These are phyloP conservation scores for Megacollybia platyphylla DNA, from an alignment of 1,284 basidiomycete genomes.

Conservation along the genomic window DNA sequence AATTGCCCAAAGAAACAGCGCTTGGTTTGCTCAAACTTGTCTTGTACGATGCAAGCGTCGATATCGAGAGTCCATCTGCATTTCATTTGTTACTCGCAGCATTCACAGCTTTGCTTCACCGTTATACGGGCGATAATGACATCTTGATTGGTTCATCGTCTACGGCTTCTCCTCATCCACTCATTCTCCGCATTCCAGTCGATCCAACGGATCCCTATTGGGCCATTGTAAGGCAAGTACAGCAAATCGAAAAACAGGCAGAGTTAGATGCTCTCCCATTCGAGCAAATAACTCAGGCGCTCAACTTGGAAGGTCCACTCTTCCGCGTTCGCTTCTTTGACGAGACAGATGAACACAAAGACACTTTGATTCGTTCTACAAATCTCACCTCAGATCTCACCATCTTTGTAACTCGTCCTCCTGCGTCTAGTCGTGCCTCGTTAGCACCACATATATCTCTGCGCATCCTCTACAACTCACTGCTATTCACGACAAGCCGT, in stretches of 20 bases:
- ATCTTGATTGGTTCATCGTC: slow-evolving; percentile 89
- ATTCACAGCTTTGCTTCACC: slow-evolving; percentile 84
- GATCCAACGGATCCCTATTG: slow-evolving; percentile 88
- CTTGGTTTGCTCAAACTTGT: slow-evolving; percentile 67
- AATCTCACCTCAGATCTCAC: slow-evolving; percentile 88
- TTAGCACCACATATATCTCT: slow-evolving; percentile 74
- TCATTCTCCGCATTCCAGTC: slow-evolving; percentile 78
- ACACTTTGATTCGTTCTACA: slow-evolving; percentile 69
- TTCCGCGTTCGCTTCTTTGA: slow-evolving; percentile 97
- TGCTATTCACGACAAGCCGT: slow-evolving; percentile 78
- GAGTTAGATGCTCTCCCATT: slow-evolving; percentile 78
- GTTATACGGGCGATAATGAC: slow-evolving; percentile 94
- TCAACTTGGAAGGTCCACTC: slow-evolving; percentile 56
- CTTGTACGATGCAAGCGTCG: slow-evolving; percentile 49
- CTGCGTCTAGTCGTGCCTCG: slow-evolving; percentile 58
- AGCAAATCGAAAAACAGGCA: slow-evolving; percentile 79
- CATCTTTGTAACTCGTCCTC: slow-evolving; percentile 60
- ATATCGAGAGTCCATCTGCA: slow-evolving; percentile 56
- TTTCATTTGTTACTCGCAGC: slow-evolving; percentile 90
- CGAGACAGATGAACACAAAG: slow-evolving; percentile 65
- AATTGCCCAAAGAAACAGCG: slow-evolving; percentile 60
- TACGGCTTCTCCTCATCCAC: slow-evolving; percentile 63
- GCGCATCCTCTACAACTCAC: slow-evolving; percentile 87
- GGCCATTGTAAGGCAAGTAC: slow-evolving; percentile 80
- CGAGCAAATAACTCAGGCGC: slow-evolving; percentile 65